Evolutionary conservation across 805 yeast genomes (phyloP).

Genomic region (Limtongozyma cylindracea): DNA sequence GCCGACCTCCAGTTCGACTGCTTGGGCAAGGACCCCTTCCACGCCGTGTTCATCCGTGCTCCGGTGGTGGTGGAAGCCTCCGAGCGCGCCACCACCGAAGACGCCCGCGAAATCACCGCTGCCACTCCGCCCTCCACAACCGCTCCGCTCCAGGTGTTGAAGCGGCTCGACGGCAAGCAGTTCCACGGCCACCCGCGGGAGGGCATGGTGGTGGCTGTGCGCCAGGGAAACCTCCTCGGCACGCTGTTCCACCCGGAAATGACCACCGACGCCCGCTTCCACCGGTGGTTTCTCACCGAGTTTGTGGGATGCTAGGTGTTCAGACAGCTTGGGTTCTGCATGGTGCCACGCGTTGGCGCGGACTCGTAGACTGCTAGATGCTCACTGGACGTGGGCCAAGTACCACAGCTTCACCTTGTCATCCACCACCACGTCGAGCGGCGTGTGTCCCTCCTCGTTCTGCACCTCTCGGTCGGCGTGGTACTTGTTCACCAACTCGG

Average conservation of each 20-base stretch:
- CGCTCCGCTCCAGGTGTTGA: constrained; percentile 15
- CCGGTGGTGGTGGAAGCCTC: constrained; percentile 25
- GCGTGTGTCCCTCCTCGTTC: too few species aligned
- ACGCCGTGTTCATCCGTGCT: constrained; percentile 44
- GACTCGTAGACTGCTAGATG: too few species aligned
- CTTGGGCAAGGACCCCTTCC: constrained; percentile 16
- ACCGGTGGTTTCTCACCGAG: constrained; percentile 41
- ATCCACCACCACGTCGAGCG: too few species aligned
- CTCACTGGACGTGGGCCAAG: too few species aligned
- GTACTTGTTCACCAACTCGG: constrained; percentile 27
- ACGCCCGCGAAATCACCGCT: background rate
- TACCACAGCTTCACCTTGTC: too few species aligned
- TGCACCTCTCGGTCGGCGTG: too few species aligned
- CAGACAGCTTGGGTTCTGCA: too few species aligned
- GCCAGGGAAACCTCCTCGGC: constrained; percentile 40
- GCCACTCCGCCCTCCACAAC: constrained; percentile 5
- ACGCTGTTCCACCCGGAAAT: constrained; percentile 71
- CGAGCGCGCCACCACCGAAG: background rate
- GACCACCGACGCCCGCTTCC: constrained; percentile 29
- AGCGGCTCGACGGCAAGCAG: constrained; percentile 11
- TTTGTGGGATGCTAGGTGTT: constrained; percentile 15
- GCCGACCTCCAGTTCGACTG: constrained; percentile 18
- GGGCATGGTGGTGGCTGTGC: constrained; percentile 39
- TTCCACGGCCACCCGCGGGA: too few species aligned
- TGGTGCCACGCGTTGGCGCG: too few species aligned